Conservation (phyloP, 345 rosid species). For the Brassica rapa region DNA sequence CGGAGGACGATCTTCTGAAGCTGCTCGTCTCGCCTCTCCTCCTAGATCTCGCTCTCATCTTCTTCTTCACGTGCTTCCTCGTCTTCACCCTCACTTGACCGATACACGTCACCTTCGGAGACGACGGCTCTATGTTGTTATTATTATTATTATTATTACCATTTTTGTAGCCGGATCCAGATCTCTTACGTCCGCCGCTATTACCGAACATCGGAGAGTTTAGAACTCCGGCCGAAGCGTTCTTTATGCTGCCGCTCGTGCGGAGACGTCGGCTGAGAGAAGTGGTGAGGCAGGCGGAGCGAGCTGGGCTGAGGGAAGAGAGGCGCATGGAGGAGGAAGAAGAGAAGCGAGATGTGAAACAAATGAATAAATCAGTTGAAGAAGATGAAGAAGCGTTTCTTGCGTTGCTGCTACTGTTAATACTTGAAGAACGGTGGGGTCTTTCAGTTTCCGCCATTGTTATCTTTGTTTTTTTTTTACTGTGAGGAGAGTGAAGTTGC, state of each 20-base stretch:
- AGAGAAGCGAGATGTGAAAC: constrained; percentile 79
- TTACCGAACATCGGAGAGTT: constrained; percentile 90
- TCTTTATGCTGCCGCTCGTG: constrained; percentile 67
- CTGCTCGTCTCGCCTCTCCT: constrained; percentile 66
- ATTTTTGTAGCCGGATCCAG: constrained; percentile 52
- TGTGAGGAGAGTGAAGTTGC: constrained; percentile 13
- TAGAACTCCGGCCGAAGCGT: constrained; percentile 54
- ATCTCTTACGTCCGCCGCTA: constrained; percentile 55
- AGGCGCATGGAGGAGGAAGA: constrained; percentile 93
- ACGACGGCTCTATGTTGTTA: constrained; percentile 61
- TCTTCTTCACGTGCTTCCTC: constrained; percentile 85
- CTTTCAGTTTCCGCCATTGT: constrained; percentile 68
- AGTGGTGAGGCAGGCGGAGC: constrained; percentile 77
- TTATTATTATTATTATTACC: constrained; percentile 13
- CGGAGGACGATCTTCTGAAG: constrained; percentile 50
- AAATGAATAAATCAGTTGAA: constrained; percentile 67
- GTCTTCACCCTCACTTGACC: constrained; percentile 98
- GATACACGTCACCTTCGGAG: constrained; percentile 96
- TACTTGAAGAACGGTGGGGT: constrained; percentile 68
- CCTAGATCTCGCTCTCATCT: constrained; percentile 64
- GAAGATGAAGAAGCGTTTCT: constrained; percentile 27
- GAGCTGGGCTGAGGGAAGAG: constrained; percentile 82
- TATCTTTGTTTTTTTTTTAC: constrained; percentile 36
- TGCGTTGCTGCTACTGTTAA: constrained; percentile 41
- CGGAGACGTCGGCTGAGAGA: constrained; percentile 79